Evolutionary conservation across 202 grass and related monocot species (phyloP).

Genomic region (Zoysia matrella): DNA sequence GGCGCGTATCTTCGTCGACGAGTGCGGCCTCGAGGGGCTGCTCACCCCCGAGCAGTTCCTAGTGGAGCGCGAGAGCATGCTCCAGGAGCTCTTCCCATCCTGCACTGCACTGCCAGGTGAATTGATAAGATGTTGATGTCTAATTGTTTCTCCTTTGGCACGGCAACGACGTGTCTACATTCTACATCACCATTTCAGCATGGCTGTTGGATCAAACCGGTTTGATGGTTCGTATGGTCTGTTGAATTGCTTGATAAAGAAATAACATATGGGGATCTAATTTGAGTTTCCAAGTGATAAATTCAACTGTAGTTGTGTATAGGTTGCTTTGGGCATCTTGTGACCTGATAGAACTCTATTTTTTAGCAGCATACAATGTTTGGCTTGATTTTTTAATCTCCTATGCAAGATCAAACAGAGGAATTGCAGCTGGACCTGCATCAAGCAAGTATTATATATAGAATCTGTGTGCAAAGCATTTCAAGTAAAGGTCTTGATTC

Average conservation of each 20-base stretch:
- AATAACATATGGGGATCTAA: neutral
- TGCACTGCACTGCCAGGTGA: conserved; percentile 74
- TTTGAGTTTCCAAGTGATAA: neutral
- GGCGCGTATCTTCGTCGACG: conserved; percentile 79
- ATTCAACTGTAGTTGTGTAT: neutral
- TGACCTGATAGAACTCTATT: neutral
- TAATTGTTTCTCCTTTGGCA: neutral
- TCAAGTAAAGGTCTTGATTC: neutral
- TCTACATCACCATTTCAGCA: neutral
- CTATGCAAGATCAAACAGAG: neutral
- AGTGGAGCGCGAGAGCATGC: conserved; percentile 86
- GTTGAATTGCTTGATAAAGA: neutral
- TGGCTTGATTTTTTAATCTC: neutral
- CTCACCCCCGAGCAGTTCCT: conserved; percentile 85
- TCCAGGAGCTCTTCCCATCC: conserved; percentile 87
- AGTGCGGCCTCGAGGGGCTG: conserved; percentile 64
- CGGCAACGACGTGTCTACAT: neutral
- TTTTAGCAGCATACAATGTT: neutral
- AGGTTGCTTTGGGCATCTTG: neutral
- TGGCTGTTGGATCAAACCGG: neutral
- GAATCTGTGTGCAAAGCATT: neutral
- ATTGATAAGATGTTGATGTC: neutral
- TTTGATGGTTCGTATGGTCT: neutral
- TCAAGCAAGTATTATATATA: neutral
- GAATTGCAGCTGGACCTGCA: neutral